A percentile compares a stretch with the other conserved stretches of the same genome.
These are phyloP conservation scores for Knufia petricola DNA, from an alignment of 2,329 filamentous ascomycete species.

Conservation along the genomic window DNA sequence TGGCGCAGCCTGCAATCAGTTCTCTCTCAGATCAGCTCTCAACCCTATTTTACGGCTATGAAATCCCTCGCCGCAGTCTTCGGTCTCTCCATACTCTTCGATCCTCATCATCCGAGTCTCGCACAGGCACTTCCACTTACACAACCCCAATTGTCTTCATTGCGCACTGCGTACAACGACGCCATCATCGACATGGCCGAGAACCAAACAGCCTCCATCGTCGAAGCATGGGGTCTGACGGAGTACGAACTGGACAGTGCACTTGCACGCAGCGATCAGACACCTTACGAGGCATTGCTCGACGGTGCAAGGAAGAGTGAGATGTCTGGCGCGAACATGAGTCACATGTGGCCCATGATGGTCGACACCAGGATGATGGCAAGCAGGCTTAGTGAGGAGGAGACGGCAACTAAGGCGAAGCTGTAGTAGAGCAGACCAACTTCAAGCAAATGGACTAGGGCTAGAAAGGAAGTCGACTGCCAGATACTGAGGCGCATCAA, in stretches of 20 bases:
- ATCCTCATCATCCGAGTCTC: conserved; percentile 10
- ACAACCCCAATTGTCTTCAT: conserved; percentile 10
- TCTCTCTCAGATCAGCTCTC: neutral
- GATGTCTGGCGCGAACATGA: conserved; percentile 10
- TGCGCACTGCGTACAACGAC: conserved; percentile 16
- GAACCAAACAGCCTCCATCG: conserved; percentile 17
- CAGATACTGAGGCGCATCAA: no score
- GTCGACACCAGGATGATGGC: no score
- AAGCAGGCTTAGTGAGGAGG: no score
- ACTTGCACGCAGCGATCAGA: conserved; percentile 20
- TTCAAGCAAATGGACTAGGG: no score
- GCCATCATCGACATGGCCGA: conserved; percentile 17
- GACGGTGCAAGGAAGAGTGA: conserved; percentile 22
- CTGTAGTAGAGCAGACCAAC: no score
- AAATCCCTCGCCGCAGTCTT: conserved; percentile 12
- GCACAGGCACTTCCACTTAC: conserved; percentile 13
- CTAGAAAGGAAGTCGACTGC: no score
- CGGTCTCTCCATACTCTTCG: conserved; percentile 19
- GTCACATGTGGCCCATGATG: no score
- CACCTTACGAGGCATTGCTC: conserved; percentile 23
- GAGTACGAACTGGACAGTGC: conserved; percentile 24
- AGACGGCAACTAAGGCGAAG: no score
- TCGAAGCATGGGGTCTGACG: conserved; percentile 23
- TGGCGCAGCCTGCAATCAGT: conserved; percentile 18
- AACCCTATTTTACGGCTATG: neutral